These are phyloP conservation scores for Eucalyptus marginata DNA, from an alignment of 345 rosid species.

Conservation along the genomic window DNA sequence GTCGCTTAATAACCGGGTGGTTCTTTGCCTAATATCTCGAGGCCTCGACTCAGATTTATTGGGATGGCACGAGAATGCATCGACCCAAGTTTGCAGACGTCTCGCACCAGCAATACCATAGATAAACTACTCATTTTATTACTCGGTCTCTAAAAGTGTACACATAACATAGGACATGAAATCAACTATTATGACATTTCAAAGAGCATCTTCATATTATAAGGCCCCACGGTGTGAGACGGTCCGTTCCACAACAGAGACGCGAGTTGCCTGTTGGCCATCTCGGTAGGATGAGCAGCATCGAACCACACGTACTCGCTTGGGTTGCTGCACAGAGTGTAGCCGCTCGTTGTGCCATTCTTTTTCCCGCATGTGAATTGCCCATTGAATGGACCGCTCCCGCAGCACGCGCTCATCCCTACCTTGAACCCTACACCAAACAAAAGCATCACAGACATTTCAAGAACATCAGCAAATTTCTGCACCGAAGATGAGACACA, in stretches of 20 bases:
- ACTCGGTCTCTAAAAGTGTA: background rate
- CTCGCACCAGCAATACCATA: background rate
- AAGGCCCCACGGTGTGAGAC: background rate
- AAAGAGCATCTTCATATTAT: background rate
- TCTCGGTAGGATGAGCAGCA: background rate
- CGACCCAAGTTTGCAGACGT: background rate
- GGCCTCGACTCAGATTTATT: background rate
- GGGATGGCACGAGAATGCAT: background rate
- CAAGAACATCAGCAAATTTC: background rate
- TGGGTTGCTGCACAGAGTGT: background rate
- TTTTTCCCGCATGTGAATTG: background rate
- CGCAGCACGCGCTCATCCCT: background rate
- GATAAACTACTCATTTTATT: background rate
- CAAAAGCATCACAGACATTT: background rate
- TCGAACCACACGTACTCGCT: constrained; percentile 1
- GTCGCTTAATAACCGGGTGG: background rate
- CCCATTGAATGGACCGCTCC: background rate
- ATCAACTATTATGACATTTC: background rate
- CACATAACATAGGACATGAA: background rate
- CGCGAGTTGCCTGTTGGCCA: background rate
- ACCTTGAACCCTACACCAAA: background rate
- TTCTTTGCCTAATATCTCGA: background rate
- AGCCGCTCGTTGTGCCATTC: background rate
- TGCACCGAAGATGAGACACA: background rate
- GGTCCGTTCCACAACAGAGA: background rate